A percentile compares a stretch with the other conserved stretches of the same genome.
phyloP scores from a whole-genome alignment of 164 flowering plant species.

The Aristolochia contorta region DNA sequence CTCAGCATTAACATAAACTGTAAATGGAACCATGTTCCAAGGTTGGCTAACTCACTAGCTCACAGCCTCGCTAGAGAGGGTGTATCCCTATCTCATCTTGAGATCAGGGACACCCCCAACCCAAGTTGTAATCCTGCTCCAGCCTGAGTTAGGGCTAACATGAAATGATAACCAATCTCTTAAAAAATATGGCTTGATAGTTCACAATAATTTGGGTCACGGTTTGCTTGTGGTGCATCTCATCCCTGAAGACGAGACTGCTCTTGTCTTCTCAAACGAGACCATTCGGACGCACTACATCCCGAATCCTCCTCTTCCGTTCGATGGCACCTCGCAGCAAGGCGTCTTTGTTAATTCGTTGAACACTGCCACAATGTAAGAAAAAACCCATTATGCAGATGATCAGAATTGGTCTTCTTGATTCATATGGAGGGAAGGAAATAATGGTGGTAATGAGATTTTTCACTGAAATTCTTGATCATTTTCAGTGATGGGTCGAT shows the following conservation, averaged over 20 bases:
- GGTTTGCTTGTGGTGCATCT: constrained; percentile 59
- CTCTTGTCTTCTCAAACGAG: constrained; percentile 24
- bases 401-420: background rate
- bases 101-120: no score
- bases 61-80: no score
- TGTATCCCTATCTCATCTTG: no score
- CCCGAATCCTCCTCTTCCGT: constrained; percentile 26
- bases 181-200: no score
- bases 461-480: background rate
- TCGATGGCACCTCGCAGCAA: constrained; percentile 39
- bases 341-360: constrained; percentile 22
- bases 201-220: constrained; percentile 34
- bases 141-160: no score
- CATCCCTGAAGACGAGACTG: constrained; percentile 50
- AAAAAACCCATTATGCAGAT: no score
- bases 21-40: no score
- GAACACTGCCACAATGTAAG: constrained; percentile 29
- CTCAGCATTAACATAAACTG: no score
- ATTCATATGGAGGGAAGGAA: background rate
- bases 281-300: constrained; percentile 40
- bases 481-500: constrained; percentile 42
- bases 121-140: no score
- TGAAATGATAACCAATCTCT: no score
- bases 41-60: no score
- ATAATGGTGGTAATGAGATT: background rate